phyloP scores from a whole-genome alignment of 768 basidiomycete genomes.

The Gelatoporia subvermispora region DNA sequence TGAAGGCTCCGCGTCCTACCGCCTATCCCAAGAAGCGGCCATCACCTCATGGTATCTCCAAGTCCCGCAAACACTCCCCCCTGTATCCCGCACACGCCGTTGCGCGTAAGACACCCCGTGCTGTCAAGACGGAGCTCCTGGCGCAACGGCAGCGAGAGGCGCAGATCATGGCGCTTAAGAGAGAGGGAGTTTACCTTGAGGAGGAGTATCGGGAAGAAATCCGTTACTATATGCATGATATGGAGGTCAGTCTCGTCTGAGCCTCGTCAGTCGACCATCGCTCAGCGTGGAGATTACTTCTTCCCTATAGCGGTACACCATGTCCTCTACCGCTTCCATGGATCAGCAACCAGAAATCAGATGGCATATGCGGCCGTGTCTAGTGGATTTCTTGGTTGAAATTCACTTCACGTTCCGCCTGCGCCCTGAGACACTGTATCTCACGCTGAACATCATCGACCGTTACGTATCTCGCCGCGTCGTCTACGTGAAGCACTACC shows the following conservation, averaged over 20 bases:
- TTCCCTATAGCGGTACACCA: constrained; percentile 66
- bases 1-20: constrained; percentile 55
- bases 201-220: constrained; percentile 96
- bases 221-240: constrained; percentile 89
- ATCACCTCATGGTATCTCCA: constrained; percentile 73
- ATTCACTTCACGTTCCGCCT: constrained; percentile 97
- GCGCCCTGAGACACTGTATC: constrained; percentile 96
- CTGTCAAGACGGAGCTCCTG: constrained; percentile 52
- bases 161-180: constrained; percentile 63
- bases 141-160: constrained; percentile 67
- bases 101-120: constrained; percentile 62
- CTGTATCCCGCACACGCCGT: constrained; percentile 44
- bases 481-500: constrained; percentile 98
- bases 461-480: constrained; percentile 98
- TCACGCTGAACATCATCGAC: constrained; percentile 98
- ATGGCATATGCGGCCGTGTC: constrained; percentile 99
- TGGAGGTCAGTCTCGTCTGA: constrained; percentile 75
- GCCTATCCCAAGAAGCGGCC: constrained; percentile 85
- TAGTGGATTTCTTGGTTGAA: constrained; percentile 98
- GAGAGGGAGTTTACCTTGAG: constrained; percentile 78
- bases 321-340: constrained; percentile 93
- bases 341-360: constrained; percentile 98
- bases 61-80: constrained; percentile 46
- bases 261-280: constrained; percentile 1
- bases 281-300: background rate